These are phyloP conservation scores for Silene conica DNA, from an alignment of 148 eudicot genomes.

Conservation along the genomic window DNA sequence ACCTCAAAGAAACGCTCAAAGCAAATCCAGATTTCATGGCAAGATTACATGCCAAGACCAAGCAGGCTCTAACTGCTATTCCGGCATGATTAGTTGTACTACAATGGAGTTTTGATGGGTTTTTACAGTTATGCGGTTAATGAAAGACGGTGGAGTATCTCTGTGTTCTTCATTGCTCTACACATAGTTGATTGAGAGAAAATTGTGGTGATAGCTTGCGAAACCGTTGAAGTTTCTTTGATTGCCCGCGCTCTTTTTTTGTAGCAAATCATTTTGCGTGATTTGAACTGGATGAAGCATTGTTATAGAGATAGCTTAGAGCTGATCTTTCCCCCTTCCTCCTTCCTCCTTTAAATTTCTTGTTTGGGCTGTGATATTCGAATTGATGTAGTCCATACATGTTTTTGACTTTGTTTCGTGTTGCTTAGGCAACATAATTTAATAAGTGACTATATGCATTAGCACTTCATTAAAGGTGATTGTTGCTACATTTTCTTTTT, in stretches of 20 bases:
- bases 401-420: neutral
- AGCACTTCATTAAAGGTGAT: neutral
- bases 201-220: neutral
- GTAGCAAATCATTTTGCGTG: neutral
- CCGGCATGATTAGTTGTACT: conserved; percentile 28
- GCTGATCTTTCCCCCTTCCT: too few species aligned
- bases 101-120: conserved; percentile 6
- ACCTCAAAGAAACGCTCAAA: conserved; percentile 68
- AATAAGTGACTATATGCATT: neutral
- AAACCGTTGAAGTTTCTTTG: neutral
- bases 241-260: neutral
- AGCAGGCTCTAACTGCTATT: conserved; percentile 28
- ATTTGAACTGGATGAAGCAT: neutral
- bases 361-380: too few species aligned
- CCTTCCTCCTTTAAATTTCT: neutral
- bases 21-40: conserved; percentile 84
- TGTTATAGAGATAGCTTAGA: conserved; percentile 8
- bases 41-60: conserved; percentile 58
- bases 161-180: conserved; percentile 5
- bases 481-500: neutral
- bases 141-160: neutral
- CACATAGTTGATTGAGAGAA: neutral
- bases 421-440: neutral
- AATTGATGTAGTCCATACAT: neutral
- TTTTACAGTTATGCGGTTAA: neutral